Base-by-base conservation (phyloP, 441 rosid genomes). In the Adansonia gregorii region DNA sequence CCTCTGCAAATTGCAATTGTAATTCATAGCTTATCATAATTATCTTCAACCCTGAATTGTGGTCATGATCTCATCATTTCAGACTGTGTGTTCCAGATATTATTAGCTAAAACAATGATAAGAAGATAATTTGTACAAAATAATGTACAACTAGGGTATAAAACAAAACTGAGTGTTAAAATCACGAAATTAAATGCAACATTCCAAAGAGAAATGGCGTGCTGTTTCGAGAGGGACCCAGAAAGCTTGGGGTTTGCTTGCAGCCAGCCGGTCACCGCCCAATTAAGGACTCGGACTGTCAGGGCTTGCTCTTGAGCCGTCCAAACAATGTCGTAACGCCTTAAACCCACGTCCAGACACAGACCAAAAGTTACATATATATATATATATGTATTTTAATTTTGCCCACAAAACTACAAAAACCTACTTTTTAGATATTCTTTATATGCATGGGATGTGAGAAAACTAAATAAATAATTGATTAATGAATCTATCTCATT, bases 371-470 rank as follows among this genome's bases (percentile, higher is more conserved):
- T 24, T 24, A 24, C 27, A 24, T 24, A 24, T 24, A 24, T 24
- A 24, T 24, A 24, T 24, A 35, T 59, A 24, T 60, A 75, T 65
- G 79, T 4, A 15, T 52, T 24, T 52, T 52, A 52, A 52, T 75
- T 69, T 63, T 52, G 48, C 73, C 56, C 82, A 80, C 85, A 78
- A 85, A 75, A 80, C 41, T 80, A 82, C 85, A 85, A 80, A 85
- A 78, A 76, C 63, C 49, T 51, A 78, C 87, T 85, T 82, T 83
- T 79, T 78, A 5, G 0, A 9, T 71, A 31, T 59, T 64, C 70
- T 48, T 46, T 17, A 6, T 74, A 0, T 24, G 56, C 56, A 22
- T 43, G 41, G 14, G 1, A 19, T 24, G 27, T 24, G 27, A 27
- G 4, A 19, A 58, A 55, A n/a, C 22, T 17, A n/a, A 20, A 11